Base-by-base conservation (phyloP, 768 basidiomycete species). In the Pisolithus tinctorius region DNA sequence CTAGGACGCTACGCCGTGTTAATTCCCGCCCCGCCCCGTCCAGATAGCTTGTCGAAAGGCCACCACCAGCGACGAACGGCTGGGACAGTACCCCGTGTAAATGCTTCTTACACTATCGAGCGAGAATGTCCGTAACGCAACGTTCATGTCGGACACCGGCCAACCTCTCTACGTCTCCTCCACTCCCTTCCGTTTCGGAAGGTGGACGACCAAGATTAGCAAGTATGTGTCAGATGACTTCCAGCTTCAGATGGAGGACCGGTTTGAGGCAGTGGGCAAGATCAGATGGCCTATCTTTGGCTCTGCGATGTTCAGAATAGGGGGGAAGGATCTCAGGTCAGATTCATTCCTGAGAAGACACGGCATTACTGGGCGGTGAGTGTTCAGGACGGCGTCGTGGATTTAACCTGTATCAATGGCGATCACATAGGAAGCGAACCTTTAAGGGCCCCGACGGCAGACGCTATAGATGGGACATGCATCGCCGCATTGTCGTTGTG, bases 201-300 rank as follows among this genome's bases (percentile, higher is more conserved):
- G 31, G 30, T 55, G 55, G 36, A 43, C 30, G 16, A 57, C 57
- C 6, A 49, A 26, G 2, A 46, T 58, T 17, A 41, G 38, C 14
- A 54, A 54, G 30, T 43, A 53, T 16, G 47, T 47, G 6, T 38
- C 52, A 11, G 48, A 42, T 23, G 49, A 51, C 20, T 53, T 46
- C 44, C 51, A 31, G 11, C 27, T 54, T 8, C 53, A 55, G 14
- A 45, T 48, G 44, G 46, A 45, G 4, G 62, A 61, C 34, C 55
- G 57, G 25, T 65, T 60, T 45, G 60, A 54, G 0, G 53, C 52
- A 16, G 51, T 68, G 13, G 68, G 59, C 9, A 49, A 61, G 29
- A 63, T 70, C 10, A 53, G 65, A 17, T 67, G 63, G 60, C 57
- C 56, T 2, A 23, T 52, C 14, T 23, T 65, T 36, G 44, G 51